Percentiles rank a stretch among this genome's conserved stretches.
These are phyloP conservation scores for Annulohypoxylon nitens DNA, from an alignment of 495 filamentous ascomycete species.

Conservation along the genomic window DNA sequence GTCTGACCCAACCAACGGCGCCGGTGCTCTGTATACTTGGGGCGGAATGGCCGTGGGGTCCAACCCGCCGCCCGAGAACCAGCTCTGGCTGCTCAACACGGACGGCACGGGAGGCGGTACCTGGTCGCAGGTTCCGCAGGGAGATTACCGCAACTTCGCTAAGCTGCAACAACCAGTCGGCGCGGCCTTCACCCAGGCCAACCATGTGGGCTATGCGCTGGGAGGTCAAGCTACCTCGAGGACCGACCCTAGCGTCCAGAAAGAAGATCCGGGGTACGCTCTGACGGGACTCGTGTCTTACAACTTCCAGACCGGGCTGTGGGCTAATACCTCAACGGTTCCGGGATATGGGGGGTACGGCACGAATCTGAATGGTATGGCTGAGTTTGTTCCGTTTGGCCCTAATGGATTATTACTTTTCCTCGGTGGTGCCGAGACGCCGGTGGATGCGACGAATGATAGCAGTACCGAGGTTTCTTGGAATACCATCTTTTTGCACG, in stretches of 20 bases:
- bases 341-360: constrained; percentile 44
- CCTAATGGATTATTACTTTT: constrained; percentile 54
- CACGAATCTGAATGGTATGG: constrained; percentile 48
- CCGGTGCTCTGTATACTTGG: constrained; percentile 53
- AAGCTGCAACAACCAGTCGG: constrained; percentile 36
- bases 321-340: constrained; percentile 49
- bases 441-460: constrained; percentile 34
- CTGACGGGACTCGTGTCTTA: constrained; percentile 52
- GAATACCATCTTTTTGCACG: constrained; percentile 51
- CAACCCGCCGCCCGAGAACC: constrained; percentile 33
- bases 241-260: constrained; percentile 45
- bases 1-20: constrained; percentile 43
- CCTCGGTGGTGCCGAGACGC: constrained; percentile 50
- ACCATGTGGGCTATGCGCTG: constrained; percentile 45
- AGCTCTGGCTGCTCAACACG: constrained; percentile 53
- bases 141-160: constrained; percentile 45
- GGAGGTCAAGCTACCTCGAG: constrained; percentile 48
- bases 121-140: constrained; percentile 51
- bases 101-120: constrained; percentile 54
- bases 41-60: constrained; percentile 47
- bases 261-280: constrained; percentile 43
- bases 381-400: constrained; percentile 54
- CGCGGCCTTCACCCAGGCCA: constrained; percentile 40
- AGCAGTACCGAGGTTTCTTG: constrained; percentile 42
- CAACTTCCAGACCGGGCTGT: constrained; percentile 52